Base-by-base conservation (phyloP, 805 yeast genomes). In the Henningerozyma blattae region DNA sequence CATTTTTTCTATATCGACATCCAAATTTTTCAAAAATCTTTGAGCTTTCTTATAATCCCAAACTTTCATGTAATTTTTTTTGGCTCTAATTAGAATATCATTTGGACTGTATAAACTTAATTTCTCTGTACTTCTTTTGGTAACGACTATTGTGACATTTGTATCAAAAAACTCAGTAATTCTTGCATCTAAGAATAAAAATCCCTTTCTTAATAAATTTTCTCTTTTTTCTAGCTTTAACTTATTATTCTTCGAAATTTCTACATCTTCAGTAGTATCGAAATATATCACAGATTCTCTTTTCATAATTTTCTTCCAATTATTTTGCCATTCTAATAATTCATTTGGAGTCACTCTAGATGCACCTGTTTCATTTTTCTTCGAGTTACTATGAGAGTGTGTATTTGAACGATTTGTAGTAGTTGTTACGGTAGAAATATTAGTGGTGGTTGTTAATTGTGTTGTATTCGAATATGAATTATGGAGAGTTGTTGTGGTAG, bases 11-110 rank as follows among this genome's bases (percentile, higher is more conserved):
- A 52, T 36, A 32, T 57, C 58, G 6, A 57, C 75, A 32, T 73
- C 75, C 46, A 82, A 59, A 53, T 82, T 73, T 40, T 67, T 70
- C 54, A 86, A 65, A 48, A 87, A 87, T 33, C 95, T 62, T 47
- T 75, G 70, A 2, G 87, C 85, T 55, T 87, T 89, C 36, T 84
- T 94, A 47, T 72, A 77, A 27, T 78, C 73, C 95, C 96, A 89
- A 17, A 87, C 80, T 54, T 87, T 84, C 54, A 80, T 70, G 39
- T 72, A 74, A 34, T 66, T 67, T 28, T 47, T 50, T 32, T 62
- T 64, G 4, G 87, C 93, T 41, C 73, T 68, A 34, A 70, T 64
- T 44, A 85, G 69, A 7, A 84, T 74, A 52, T 87, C 94, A 38
- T 56, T 49, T 42, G 70, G 56, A 45, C 56, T 40, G 50, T 76